Percentiles rank a stretch among this genome's conserved stretches.
Evolutionary conservation across 495 filamentous ascomycete genomes (phyloP).

Genomic region (Penicillium egyptiacum): DNA sequence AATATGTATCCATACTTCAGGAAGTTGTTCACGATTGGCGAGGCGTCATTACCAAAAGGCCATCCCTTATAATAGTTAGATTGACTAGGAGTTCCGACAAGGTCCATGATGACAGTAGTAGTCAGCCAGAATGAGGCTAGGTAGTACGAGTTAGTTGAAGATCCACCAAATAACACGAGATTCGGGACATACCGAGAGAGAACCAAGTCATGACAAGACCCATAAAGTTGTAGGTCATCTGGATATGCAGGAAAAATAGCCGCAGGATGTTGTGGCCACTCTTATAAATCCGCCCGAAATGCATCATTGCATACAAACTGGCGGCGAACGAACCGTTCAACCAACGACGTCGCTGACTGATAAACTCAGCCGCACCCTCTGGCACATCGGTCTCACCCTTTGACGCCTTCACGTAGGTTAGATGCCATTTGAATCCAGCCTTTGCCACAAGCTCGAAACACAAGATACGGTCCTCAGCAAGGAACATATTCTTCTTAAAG

Average conservation of each 20-base stretch:
- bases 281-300: conserved; percentile 97
- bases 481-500: conserved; percentile 99
- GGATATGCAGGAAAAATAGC: conserved; percentile 95
- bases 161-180: neutral
- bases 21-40: conserved; percentile 87
- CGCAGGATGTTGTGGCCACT: conserved; percentile 92
- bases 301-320: conserved; percentile 94
- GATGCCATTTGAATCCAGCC: conserved; percentile 96
- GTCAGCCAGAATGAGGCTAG: conserved; percentile 87
- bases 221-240: conserved; percentile 89
- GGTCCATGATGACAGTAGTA: conserved; percentile 92
- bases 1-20: conserved; percentile 90
- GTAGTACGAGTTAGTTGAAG: conserved; percentile 10
- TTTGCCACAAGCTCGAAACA: conserved; percentile 99
- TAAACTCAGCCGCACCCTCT: conserved; percentile 93
- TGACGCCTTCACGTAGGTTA: conserved; percentile 95
- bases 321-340: conserved; percentile 98
- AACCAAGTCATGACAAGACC: conserved; percentile 94
- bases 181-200: conserved; percentile 65
- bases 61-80: conserved; percentile 49
- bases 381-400: conserved; percentile 99
- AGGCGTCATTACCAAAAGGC: conserved; percentile 82
- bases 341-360: conserved; percentile 94
- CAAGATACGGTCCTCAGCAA: conserved; percentile 98
- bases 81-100: conserved; percentile 70